Evolutionary conservation across 495 filamentous ascomycete genomes (phyloP).

Genomic region (Neurospora sublineolata): DNA sequence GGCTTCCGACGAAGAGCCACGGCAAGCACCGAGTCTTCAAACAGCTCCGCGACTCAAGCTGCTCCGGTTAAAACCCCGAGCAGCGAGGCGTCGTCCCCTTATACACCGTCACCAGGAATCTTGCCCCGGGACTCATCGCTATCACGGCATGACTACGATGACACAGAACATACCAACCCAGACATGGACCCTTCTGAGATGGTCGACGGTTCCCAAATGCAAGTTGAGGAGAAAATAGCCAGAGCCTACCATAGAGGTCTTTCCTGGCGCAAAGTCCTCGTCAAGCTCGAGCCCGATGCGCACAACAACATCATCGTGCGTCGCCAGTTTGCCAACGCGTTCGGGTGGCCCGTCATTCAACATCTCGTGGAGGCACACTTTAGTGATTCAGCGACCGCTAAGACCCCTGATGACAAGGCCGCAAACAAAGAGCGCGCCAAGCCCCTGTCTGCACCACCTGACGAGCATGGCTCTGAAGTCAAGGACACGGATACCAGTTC

Average conservation of each 20-base stretch:
- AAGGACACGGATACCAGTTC: conserved; percentile 10
- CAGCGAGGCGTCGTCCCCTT: conserved; percentile 8
- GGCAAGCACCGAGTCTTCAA: conserved; percentile 1
- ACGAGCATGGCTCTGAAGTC: conserved; percentile 29
- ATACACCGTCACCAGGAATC: conserved; percentile 2
- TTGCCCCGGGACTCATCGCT: conserved; percentile 17
- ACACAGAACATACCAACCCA: conserved; percentile 23
- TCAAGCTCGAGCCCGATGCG: conserved; percentile 89
- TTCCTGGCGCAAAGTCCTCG: conserved; percentile 92
- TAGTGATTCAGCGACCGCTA: conserved; percentile 49
- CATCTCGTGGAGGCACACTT: conserved; percentile 93
- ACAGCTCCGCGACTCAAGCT: background rate
- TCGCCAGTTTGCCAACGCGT: conserved; percentile 91
- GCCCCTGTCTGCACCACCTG: conserved; percentile 19
- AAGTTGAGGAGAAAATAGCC: conserved; percentile 94
- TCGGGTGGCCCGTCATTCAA: conserved; percentile 92
- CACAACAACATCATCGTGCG: conserved; percentile 98
- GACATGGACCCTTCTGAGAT: conserved; percentile 31
- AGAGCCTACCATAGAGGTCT: conserved; percentile 83
- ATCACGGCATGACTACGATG: conserved; percentile 30
- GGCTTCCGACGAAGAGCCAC: conserved; percentile 20
- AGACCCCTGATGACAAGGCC: conserved; percentile 45
- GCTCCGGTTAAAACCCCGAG: background rate
- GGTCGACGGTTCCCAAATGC: conserved; percentile 52
- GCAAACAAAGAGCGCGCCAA: conserved; percentile 31